Conservation (phyloP, 306 rosid genomes). For the Rosa lucieae region DNA sequence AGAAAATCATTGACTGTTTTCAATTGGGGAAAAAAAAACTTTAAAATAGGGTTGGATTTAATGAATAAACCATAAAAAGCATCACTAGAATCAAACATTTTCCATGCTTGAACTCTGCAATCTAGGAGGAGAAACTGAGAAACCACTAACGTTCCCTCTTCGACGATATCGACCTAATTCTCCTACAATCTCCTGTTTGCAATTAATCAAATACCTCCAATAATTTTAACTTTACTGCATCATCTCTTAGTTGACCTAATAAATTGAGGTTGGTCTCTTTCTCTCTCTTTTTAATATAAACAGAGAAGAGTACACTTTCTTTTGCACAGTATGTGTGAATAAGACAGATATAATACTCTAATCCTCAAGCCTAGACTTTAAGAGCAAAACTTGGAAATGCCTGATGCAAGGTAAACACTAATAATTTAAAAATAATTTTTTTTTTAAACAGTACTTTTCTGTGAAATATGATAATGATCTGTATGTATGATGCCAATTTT, state of each 20-base stretch:
- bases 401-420: not conserved
- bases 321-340: not conserved
- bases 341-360: not conserved
- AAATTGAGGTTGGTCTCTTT: not conserved
- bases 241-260: not conserved
- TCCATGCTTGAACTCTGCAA: not conserved
- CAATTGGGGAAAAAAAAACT: not conserved
- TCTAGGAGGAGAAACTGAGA: not conserved
- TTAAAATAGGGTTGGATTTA: not conserved
- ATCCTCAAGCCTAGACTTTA: not conserved
- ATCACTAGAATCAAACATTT: not conserved
- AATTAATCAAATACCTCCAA: not conserved
- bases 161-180: not conserved
- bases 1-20: not conserved
- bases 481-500: not conserved
- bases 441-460: not conserved
- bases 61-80: not conserved
- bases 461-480: not conserved
- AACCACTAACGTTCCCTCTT: not conserved
- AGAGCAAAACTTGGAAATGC: not conserved
- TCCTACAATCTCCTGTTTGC: not conserved
- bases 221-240: not conserved
- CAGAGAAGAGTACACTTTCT: not conserved
- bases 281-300: not conserved
- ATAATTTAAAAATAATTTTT: not conserved